Conservation (phyloP, 768 basidiomycete genomes). For the Coprinellus micaceus region DNA sequence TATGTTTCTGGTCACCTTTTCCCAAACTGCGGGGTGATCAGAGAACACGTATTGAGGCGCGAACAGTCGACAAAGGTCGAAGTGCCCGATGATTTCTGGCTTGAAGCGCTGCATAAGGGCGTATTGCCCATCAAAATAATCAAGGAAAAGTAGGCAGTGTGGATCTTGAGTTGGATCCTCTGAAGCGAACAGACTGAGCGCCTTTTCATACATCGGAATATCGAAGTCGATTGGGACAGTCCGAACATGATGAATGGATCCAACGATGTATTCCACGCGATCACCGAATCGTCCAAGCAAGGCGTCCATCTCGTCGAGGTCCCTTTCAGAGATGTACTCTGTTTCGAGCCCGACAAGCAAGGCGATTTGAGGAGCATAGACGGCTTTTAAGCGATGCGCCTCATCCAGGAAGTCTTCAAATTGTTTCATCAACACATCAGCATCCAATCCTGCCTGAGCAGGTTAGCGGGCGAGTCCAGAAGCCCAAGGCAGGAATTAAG, state of each 20-base stretch:
- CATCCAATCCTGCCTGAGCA: constrained; percentile 51
- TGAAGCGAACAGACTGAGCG: constrained; percentile 42
- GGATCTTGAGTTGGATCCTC: constrained; percentile 24
- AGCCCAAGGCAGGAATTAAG: constrained; percentile 15
- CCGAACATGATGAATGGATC: constrained; percentile 90
- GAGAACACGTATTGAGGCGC: constrained; percentile 54
- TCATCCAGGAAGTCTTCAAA: constrained; percentile 75
- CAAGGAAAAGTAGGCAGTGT: constrained; percentile 48
- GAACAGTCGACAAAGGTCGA: constrained; percentile 91
- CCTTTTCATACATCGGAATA: constrained; percentile 57
- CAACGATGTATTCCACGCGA: constrained; percentile 84
- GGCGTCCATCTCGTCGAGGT: constrained; percentile 54
- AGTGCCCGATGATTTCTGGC: constrained; percentile 90
- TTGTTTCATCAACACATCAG: constrained; percentile 51
- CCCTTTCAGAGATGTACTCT: constrained; percentile 72
- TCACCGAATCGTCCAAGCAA: constrained; percentile 47
- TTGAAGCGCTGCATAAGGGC: constrained; percentile 62
- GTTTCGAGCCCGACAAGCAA: constrained; percentile 92
- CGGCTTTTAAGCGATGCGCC: constrained; percentile 69
- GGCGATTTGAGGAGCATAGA: constrained; percentile 61
- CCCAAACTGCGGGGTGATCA: constrained; percentile 58
- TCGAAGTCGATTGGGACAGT: constrained; percentile 92
- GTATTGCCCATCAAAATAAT: constrained; percentile 87
- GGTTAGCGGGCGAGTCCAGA: constrained; percentile 9
- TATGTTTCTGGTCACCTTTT: constrained; percentile 73